These are phyloP conservation scores for Eruca vesicaria DNA, from an alignment of 441 rosid genomes.

Conservation along the genomic window DNA sequence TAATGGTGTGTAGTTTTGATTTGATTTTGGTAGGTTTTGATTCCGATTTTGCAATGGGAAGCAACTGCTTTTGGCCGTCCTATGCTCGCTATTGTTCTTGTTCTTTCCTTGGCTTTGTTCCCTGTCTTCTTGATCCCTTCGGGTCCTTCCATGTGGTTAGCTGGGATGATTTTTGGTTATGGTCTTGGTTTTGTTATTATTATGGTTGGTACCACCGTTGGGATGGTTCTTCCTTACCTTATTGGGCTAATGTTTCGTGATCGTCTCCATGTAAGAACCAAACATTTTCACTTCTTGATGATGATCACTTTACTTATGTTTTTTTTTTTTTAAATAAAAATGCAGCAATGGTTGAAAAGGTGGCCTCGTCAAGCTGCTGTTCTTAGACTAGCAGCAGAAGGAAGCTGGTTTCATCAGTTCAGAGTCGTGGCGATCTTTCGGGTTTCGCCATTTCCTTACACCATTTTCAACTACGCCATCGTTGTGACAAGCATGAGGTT, in stretches of 20 bases:
- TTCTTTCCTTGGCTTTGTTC: constrained; percentile 84
- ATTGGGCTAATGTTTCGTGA: constrained; percentile 85
- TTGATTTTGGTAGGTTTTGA: constrained; percentile 54
- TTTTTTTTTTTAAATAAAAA: background rate
- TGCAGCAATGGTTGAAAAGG: constrained; percentile 89
- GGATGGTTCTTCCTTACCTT: constrained; percentile 84
- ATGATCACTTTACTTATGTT: constrained; percentile 1
- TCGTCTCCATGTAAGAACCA: constrained; percentile 70
- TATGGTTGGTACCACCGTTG: constrained; percentile 94
- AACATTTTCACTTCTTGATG: background rate
- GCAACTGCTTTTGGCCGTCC: constrained; percentile 99
- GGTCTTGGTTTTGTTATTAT: constrained; percentile 88
- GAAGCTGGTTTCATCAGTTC: constrained; percentile 95
- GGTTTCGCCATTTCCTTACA: constrained; percentile 96
- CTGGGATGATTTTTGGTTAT: constrained; percentile 98
- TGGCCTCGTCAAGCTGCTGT: constrained; percentile 93
- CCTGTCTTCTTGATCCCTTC: constrained; percentile 96
- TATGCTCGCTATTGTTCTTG: constrained; percentile 75
- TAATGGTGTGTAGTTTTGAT: constrained; percentile 15
- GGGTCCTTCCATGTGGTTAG: constrained; percentile 99
- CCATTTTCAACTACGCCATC: constrained; percentile 91
- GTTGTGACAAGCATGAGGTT: constrained; percentile 85
- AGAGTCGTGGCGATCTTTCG: constrained; percentile 88
- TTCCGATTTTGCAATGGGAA: constrained; percentile 88
- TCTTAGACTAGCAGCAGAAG: constrained; percentile 87